Conservation (phyloP, 805 yeast species). For the Ogataea salicorniae region DNA sequence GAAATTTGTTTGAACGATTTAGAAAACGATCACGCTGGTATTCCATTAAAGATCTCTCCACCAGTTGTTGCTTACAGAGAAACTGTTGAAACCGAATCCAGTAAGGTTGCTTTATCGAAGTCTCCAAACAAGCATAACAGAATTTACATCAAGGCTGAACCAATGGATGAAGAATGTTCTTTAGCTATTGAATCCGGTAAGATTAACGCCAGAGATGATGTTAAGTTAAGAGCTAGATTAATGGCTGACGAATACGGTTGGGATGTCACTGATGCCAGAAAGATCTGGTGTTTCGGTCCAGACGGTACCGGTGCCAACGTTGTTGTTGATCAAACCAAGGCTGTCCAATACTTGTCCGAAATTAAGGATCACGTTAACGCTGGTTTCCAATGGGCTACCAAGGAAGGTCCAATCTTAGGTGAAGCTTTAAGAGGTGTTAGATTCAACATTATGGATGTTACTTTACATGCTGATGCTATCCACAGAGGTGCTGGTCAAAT, state of each 20-base stretch:
- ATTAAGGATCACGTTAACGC: constrained; percentile 99
- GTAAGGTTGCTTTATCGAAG: constrained; percentile 95
- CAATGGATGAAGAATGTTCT: constrained; percentile 89
- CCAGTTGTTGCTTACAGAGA: constrained; percentile 99
- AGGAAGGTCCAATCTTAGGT: constrained; percentile 98
- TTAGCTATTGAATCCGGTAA: constrained; percentile 90
- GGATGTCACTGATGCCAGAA: constrained; percentile 99
- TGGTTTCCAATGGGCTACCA: constrained; percentile 99
- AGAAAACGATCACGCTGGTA: constrained; percentile 99
- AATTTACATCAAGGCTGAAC: constrained; percentile 96
- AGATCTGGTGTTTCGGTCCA: constrained; percentile 99
- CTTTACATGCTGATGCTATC: constrained; percentile 99
- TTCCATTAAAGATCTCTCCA: constrained; percentile 95
- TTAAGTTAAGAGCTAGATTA: constrained; percentile 98
- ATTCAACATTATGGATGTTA: constrained; percentile 97
- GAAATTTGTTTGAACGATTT: constrained; percentile 95
- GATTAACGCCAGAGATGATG: constrained; percentile 92
- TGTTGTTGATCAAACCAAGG: constrained; percentile 99
- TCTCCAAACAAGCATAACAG: constrained; percentile 99
- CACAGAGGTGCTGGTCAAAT: constrained; percentile 99
- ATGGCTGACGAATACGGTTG: constrained; percentile 99
- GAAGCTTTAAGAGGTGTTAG: constrained; percentile 95
- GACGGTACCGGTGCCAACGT: constrained; percentile 98
- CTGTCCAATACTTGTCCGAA: constrained; percentile 97
- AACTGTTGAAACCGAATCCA: constrained; percentile 90